Conservation (phyloP, 768 basidiomycete genomes). For the Tulasnella sp. region DNA sequence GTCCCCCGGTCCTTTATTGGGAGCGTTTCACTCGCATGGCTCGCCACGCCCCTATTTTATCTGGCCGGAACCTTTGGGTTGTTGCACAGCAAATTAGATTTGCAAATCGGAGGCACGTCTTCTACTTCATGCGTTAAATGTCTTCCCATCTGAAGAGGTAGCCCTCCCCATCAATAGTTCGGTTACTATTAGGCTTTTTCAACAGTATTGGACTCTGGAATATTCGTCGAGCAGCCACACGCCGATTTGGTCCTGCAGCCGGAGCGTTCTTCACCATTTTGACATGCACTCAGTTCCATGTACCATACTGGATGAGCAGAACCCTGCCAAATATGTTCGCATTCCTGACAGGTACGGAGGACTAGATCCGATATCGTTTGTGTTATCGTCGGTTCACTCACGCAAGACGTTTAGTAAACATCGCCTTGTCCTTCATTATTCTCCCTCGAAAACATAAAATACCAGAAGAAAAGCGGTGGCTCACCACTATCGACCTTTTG, state of each 20-base stretch:
- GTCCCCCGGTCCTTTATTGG: constrained; percentile 87
- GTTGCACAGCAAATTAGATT: constrained; percentile 54
- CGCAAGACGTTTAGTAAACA: constrained; percentile 49
- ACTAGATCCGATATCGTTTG: neutral
- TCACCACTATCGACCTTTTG: constrained; percentile 55
- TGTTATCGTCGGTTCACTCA: neutral
- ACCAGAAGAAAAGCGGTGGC: constrained; percentile 41
- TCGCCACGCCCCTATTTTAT: constrained; percentile 50
- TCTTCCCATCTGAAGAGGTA: neutral
- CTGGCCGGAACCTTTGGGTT: constrained; percentile 46
- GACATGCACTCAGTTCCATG: constrained; percentile 82
- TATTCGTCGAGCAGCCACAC: constrained; percentile 58
- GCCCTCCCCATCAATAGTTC: constrained; percentile 47
- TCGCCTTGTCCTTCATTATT: constrained; percentile 52
- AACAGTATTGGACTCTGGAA: constrained; percentile 63
- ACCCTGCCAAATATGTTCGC: constrained; percentile 96
- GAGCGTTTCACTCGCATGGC: constrained; percentile 62
- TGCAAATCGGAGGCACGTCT: constrained; percentile 66
- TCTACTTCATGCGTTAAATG: neutral
- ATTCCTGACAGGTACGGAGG: constrained; percentile 59
- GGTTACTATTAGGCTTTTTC: constrained; percentile 62
- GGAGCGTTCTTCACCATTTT: constrained; percentile 61
- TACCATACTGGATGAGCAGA: constrained; percentile 89
- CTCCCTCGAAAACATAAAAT: constrained; percentile 23
- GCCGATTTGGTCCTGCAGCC: constrained; percentile 60